phyloP scores from a whole-genome alignment of 495 filamentous ascomycete species.

The Xylaria telfairii region DNA sequence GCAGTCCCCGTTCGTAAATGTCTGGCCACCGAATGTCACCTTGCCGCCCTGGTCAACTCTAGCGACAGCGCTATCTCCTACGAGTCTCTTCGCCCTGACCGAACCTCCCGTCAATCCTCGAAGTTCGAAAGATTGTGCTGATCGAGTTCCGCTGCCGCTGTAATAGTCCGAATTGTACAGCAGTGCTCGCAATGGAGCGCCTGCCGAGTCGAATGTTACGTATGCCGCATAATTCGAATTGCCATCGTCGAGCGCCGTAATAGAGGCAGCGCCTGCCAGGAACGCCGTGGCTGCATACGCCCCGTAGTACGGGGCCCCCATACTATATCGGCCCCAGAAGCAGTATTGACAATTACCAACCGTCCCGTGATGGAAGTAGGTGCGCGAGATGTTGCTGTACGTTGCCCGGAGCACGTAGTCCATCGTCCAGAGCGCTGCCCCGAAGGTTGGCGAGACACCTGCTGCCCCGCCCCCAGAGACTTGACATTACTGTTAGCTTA shows the following conservation, averaged over 20 bases:
- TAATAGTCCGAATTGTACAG: conserved; percentile 67
- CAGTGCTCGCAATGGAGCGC: conserved; percentile 50
- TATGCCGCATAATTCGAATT: conserved; percentile 59
- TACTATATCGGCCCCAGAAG: conserved; percentile 63
- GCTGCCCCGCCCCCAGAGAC: conserved; percentile 57
- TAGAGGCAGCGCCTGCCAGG: conserved; percentile 55
- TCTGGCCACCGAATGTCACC: conserved; percentile 60
- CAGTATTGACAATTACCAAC: conserved; percentile 68
- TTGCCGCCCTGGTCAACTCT: conserved; percentile 56
- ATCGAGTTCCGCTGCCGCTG: conserved; percentile 50
- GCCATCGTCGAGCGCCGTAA: conserved; percentile 59
- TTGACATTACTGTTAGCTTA: conserved; percentile 11
- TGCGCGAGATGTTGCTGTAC: conserved; percentile 53
- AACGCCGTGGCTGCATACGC: conserved; percentile 61
- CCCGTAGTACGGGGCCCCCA: conserved; percentile 65
- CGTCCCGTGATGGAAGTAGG: conserved; percentile 68
- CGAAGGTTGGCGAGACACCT: conserved; percentile 62
- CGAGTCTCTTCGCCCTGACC: conserved; percentile 60
- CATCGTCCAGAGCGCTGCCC: conserved; percentile 65
- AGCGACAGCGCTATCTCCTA: conserved; percentile 54
- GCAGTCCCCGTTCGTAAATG: conserved; percentile 61
- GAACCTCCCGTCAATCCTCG: conserved; percentile 46
- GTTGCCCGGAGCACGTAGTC: conserved; percentile 61
- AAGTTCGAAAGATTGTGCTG: conserved; percentile 53
- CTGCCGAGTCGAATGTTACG: conserved; percentile 52